These are phyloP conservation scores for Ophiocordyceps camponoti-rufipedis DNA, from an alignment of 2,329 filamentous ascomycete species.

Conservation along the genomic window DNA sequence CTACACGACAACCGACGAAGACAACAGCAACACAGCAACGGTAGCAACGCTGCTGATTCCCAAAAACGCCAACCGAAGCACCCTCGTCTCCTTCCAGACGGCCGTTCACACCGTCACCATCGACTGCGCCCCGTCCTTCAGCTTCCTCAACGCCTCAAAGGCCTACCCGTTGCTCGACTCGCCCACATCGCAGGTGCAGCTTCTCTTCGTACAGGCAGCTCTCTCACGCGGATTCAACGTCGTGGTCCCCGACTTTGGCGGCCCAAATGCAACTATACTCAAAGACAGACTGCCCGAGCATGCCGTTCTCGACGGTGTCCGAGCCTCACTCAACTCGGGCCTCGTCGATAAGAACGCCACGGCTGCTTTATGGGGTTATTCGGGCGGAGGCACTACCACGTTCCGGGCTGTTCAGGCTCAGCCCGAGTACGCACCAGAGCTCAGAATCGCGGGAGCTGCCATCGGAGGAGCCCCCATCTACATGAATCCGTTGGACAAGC, in stretches of 20 bases:
- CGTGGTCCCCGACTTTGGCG: slow-evolving; percentile 27
- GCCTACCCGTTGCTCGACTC: slow-evolving; percentile 14
- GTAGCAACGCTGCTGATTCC: slow-evolving; percentile 21
- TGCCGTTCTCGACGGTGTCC: slow-evolving; percentile 22
- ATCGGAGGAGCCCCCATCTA: slow-evolving; percentile 6
- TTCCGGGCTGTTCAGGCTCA: slow-evolving; percentile 10
- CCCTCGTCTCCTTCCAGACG: slow-evolving; percentile 22
- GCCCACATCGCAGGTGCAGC: slow-evolving; percentile 8
- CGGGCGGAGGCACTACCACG: slow-evolving; percentile 8
- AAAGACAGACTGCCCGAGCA: slow-evolving; percentile 21
- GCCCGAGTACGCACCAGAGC: slow-evolving; percentile 8
- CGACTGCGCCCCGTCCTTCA: slow-evolving; percentile 13
- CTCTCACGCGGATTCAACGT: slow-evolving; percentile 27
- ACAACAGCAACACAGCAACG: slow-evolving; percentile 15
- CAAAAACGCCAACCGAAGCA: slow-evolving; percentile 9
- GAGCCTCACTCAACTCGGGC: slow-evolving; percentile 16
- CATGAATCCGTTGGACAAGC: background rate
- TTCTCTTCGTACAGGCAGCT: slow-evolving; percentile 7
- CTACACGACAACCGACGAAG: slow-evolving; percentile 19
- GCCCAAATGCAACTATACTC: slow-evolving; percentile 22
- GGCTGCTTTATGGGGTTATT: slow-evolving; percentile 24
- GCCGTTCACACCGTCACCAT: slow-evolving; percentile 20
- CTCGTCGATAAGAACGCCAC: slow-evolving; percentile 12
- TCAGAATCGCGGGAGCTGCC: slow-evolving; percentile 9
- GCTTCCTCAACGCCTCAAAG: slow-evolving; percentile 5